A percentile compares a stretch with the other conserved stretches of the same genome.
These are phyloP conservation scores for Alliaria petiolata DNA, from an alignment of 345 rosid genomes.

Conservation along the genomic window DNA sequence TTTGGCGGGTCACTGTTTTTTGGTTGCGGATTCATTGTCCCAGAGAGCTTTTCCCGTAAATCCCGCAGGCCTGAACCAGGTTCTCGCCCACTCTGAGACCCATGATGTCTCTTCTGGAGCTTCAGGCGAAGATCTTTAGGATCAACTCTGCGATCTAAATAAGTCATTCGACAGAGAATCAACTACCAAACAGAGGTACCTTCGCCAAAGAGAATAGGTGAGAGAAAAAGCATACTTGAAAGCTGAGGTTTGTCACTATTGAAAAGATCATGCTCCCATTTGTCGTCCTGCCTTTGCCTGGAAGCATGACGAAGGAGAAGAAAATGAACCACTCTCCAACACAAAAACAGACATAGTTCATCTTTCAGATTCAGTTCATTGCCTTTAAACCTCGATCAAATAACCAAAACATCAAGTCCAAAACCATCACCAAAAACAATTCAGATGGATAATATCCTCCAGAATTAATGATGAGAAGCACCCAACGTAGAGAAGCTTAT, in stretches of 20 bases:
- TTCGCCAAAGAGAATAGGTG: neutral
- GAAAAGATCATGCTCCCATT: constrained; percentile 98
- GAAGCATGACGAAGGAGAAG: constrained; percentile 26
- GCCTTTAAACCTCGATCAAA: neutral
- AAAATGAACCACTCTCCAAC: neutral
- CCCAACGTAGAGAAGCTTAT: neutral
- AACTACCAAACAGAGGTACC: constrained; percentile 38
- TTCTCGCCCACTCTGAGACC: constrained; percentile 51
- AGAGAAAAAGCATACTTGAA: constrained; percentile 64
- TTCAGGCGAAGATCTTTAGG: constrained; percentile 85
- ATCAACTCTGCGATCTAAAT: constrained; percentile 64
- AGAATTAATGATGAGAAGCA: neutral
- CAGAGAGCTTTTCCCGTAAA: constrained; percentile 90
- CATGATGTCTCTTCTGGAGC: constrained; percentile 72
- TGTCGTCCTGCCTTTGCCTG: constrained; percentile 96
- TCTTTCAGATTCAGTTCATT: neutral
- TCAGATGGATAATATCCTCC: neutral
- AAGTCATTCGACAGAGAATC: constrained; percentile 45
- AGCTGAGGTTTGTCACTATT: constrained; percentile 40
- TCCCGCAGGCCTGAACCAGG: constrained; percentile 55
- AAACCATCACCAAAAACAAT: neutral
- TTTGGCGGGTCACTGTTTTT: constrained; percentile 53
- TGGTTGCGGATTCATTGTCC: constrained; percentile 59
- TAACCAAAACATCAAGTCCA: neutral
- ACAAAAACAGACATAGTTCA: neutral